phyloP scores from a whole-genome alignment of 1,284 basidiomycete genomes.

The Cryptococcus sp. region DNA sequence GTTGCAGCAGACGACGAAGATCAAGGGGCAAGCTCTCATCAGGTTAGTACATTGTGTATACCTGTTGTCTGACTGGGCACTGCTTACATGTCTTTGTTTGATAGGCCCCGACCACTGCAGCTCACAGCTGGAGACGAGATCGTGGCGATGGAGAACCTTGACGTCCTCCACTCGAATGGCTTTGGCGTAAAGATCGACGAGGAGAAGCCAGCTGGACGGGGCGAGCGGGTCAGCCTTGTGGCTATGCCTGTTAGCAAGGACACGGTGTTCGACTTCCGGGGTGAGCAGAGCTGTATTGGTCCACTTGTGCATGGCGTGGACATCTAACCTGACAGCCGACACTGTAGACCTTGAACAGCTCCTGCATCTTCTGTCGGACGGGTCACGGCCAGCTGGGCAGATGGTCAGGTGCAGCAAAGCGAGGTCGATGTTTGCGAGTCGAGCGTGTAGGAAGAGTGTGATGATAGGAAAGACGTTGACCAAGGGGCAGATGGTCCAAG shows the following conservation, averaged over 20 bases:
- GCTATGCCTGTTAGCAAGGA: conserved; percentile 89
- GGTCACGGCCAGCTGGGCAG: conserved; percentile 60
- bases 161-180: conserved; percentile 77
- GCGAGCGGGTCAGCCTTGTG: conserved; percentile 63
- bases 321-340: neutral
- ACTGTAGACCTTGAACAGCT: conserved; percentile 88
- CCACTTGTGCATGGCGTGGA: neutral
- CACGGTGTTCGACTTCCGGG: conserved; percentile 72
- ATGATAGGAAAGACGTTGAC: conserved; percentile 90
- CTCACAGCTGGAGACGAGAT: conserved; percentile 88
- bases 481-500: conserved; percentile 71
- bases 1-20: conserved; percentile 78
- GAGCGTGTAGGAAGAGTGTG: conserved; percentile 91
- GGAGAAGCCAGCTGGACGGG: conserved; percentile 54
- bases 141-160: conserved; percentile 78
- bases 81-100: neutral
- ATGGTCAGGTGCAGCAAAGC: conserved; percentile 89
- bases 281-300: conserved; percentile 43
- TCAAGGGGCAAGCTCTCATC: conserved; percentile 81
- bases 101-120: conserved; percentile 72
- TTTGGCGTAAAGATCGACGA: conserved; percentile 69
- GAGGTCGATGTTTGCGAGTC: conserved; percentile 92
- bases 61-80: neutral
- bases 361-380: conserved; percentile 74
- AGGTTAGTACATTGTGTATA: conserved; percentile 56